A percentile compares a stretch with the other conserved stretches of the same genome.
Evolutionary conservation across 225 moss, liverwort and hornwort species (phyloP).

Genomic region (Polytrichum commune): DNA sequence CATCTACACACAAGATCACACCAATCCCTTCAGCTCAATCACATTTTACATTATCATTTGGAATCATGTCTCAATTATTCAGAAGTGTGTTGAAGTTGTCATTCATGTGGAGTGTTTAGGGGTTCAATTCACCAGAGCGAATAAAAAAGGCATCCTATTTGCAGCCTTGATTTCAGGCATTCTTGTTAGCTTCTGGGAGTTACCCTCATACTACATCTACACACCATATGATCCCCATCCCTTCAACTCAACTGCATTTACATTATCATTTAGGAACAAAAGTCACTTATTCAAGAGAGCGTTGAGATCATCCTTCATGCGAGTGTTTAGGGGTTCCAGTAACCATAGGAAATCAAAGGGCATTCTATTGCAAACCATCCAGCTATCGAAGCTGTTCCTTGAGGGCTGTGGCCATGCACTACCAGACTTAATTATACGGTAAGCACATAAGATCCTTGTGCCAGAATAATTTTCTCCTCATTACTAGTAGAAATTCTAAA

Average conservation of each 20-base stretch:
- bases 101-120: neutral
- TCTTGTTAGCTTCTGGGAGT: constrained; percentile 23
- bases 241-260: neutral
- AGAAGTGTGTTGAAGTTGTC: neutral
- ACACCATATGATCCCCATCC: constrained; percentile 7
- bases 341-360: neutral
- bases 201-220: constrained; percentile 32
- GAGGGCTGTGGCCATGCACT: too few relatives aligned
- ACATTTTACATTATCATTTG: too few relatives aligned
- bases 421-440: too few relatives aligned
- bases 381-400: too few relatives aligned
- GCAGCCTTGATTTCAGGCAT: constrained; percentile 27
- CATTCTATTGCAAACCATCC: neutral
- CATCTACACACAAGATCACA: constrained; percentile 13
- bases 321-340: neutral
- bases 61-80: too few relatives aligned
- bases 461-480: too few relatives aligned
- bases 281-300: too few relatives aligned
- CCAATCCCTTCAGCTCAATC: neutral
- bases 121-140: neutral
- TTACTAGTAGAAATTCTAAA: too few relatives aligned
- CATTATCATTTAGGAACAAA: too few relatives aligned
- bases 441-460: too few relatives aligned
- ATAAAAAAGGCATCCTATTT: neutral
- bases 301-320: neutral